Conservation (phyloP, 2,329 filamentous ascomycete species). For the Ophiobolus disseminans region DNA sequence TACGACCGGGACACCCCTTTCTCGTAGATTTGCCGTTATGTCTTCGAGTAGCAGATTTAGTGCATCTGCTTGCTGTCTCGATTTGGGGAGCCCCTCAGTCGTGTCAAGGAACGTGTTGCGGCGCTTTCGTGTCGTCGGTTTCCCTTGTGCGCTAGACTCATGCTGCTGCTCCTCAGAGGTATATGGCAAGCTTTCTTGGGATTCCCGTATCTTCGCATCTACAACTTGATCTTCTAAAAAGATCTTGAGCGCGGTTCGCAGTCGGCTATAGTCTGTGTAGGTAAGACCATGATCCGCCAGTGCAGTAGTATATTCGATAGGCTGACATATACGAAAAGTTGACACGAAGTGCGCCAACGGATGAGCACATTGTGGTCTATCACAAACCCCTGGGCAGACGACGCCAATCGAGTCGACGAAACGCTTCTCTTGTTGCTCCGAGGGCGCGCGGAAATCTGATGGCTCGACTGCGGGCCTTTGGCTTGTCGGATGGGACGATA, state of each 20-base stretch:
- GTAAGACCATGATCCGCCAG: slow-evolving; percentile 37
- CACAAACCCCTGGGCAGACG: slow-evolving; percentile 31
- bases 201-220: slow-evolving; percentile 8
- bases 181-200: background rate
- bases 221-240: slow-evolving; percentile 21
- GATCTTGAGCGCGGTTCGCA: slow-evolving; percentile 21
- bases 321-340: slow-evolving; percentile 33
- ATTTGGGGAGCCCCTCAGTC: slow-evolving; percentile 16
- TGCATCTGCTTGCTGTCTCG: slow-evolving; percentile 16
- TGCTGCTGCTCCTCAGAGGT: background rate
- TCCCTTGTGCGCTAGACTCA: background rate
- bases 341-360: slow-evolving; percentile 28
- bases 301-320: slow-evolving; percentile 34
- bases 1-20: slow-evolving; percentile 28
- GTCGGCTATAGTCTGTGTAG: slow-evolving; percentile 24
- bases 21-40: slow-evolving; percentile 25
- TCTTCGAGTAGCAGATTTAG: slow-evolving; percentile 28
- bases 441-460: slow-evolving; percentile 20
- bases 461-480: slow-evolving; percentile 7
- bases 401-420: slow-evolving; percentile 38
- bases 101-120: slow-evolving; percentile 8
- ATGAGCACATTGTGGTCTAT: slow-evolving; percentile 23
- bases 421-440: slow-evolving; percentile 31
- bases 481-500: background rate
- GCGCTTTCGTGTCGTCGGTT: background rate